phyloP scores from a whole-genome alignment of 352 stramenopile species.

The Phytophthora tubulina region DNA sequence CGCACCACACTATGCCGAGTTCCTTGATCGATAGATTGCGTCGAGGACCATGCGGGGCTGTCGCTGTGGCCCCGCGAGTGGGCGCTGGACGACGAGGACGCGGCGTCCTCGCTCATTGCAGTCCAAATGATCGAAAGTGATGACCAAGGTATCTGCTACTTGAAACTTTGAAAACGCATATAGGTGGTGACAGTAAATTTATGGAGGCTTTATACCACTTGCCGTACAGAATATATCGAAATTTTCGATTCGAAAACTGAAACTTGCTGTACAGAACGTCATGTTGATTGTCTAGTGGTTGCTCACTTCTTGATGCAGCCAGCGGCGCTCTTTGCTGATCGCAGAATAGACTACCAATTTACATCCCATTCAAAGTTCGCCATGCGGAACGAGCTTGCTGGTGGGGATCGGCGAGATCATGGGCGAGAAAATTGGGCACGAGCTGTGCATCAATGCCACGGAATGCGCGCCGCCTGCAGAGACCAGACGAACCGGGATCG shows the following conservation, averaged over 20 bases:
- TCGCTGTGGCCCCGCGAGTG: conserved; percentile 13
- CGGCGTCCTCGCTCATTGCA: conserved; percentile 33
- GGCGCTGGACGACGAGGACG: conserved; percentile 33
- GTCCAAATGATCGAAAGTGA: conserved; percentile 3
- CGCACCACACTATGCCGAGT: conserved; percentile 17
- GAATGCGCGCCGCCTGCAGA: conserved; percentile 82
- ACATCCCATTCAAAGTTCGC: conserved; percentile 30
- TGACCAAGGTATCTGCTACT: background rate
- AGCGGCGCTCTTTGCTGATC: conserved; percentile 3
- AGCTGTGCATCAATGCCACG: conserved; percentile 74
- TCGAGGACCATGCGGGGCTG: conserved; percentile 24
- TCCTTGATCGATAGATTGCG: background rate
- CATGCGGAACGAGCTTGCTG: conserved; percentile 36
- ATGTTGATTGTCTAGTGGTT: conserved; percentile 9
- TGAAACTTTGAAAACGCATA: conserved; percentile 7
- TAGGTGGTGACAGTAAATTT: background rate
- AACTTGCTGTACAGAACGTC: conserved; percentile 27
- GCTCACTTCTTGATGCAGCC: background rate
- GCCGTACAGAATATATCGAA: no score
- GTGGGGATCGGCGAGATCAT: conserved; percentile 61
- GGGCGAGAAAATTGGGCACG: conserved; percentile 63
- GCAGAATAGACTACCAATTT: background rate
- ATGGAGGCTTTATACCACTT: conserved; percentile 15
- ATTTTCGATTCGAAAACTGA: conserved; percentile 13
- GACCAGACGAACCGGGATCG: conserved; percentile 71